Base-by-base conservation (phyloP, 345 rosid species). In the Lepidium aucheri region DNA sequence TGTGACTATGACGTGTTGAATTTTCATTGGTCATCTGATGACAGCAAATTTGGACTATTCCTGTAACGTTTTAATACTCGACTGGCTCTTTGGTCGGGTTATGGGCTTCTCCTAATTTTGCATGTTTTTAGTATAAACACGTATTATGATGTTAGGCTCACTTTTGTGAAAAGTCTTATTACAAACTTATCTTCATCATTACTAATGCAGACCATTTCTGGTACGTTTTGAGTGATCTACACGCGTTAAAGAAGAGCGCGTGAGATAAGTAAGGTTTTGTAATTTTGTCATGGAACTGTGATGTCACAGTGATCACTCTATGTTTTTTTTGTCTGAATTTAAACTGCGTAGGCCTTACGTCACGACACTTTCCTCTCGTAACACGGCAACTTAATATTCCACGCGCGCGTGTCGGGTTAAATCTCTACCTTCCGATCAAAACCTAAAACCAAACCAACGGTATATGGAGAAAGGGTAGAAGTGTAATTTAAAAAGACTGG, bases 11-110 rank as follows among this genome's bases (percentile, higher is more conserved):
- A 65, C 56, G 72, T 73, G 76, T 65, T 50, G 9, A 0, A 10
- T 16, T 17, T n/a, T 28, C 35, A 65, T 16, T 65, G 72, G 72
- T 43, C 2, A 43, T 9, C 72, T 65, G 49, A 59, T 73, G 62
- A 65, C 61, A 66, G 60, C 76, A 64, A 59, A 32, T 49, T 64
- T 64, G 70, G 70, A 72, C 15, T 56, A 53, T 64, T 70, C 62
- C 24, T 65, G 76, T 65, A 50, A 35, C 59, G 60, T 73, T 53
- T 50, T 17, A 73, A 51, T 58, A 65, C 42, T 65, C 50, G 1
- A 42, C 76, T 43, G 67, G 56, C 76, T 73, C 76, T 73, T 65
- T 65, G 76, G 72, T 73, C 76, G 61, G 62, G 67, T 51, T 30
- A 59, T 58, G 76, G 72, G 67, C 67, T 65, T 52, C 35, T 52